Base-by-base conservation (phyloP, 805 yeast genomes). In the Nakazawaea ambrosiae region DNA sequence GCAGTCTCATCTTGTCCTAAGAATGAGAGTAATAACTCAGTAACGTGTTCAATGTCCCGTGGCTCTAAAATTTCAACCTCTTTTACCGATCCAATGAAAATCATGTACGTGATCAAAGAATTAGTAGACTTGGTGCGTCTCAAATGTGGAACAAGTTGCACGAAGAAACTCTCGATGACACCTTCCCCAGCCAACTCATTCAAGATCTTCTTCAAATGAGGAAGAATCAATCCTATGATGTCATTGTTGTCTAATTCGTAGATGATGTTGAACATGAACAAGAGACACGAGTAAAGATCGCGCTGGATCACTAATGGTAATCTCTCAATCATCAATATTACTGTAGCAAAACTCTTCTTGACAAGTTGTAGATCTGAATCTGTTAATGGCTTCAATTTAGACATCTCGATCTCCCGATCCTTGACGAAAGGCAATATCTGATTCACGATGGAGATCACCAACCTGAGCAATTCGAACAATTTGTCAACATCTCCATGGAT, bases 381-480 rank as follows among this genome's bases (percentile, higher is more conserved):
- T 1, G 45, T 49, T 4, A 59, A 33, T 2, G 41, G 36, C 8
- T 36, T 35, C 41, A 54, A 25, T 41, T 56, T 43, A 33, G 46
- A 50, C 37, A 45, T 19, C 32, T 44, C 46, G 33, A 70, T 61
- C 38, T 52, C 68, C 28, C 65, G 69, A 20, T 66, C 69, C 39
- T 71, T 68, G 28, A 80, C 60, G 36, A 77, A 71, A 7, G 94
- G 89, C 30, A 82, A 57, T 7, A 70, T 59, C 22, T 64, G 67
- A 20, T 79, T 69, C 14, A 88, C 58, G 0, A 85, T 80, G 16
- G 79, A 64, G 62, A 83, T 66, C 14, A 75, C 71, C 5, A 88
- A 69, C 44, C 96, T 67, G 34, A 88, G 58, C 19, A 89, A 63
- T 52, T 90, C 97, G 55, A 90, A 86, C 31, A 87, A 60, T 49